Evolutionary conservation across 2,329 filamentous ascomycete genomes (phyloP).

Genomic region (Aureobasidium melanogenum): DNA sequence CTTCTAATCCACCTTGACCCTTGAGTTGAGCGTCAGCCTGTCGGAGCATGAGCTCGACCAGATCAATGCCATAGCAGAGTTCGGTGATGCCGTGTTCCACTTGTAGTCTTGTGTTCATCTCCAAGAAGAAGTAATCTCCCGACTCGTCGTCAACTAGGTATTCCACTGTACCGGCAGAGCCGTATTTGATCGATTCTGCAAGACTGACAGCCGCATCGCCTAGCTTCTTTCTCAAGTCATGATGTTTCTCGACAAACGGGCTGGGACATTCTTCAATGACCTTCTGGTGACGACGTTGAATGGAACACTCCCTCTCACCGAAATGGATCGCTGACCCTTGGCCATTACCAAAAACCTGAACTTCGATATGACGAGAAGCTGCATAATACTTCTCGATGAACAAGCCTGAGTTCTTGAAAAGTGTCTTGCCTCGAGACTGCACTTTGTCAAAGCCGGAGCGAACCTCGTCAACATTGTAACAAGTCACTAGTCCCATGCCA

Average conservation of each 20-base stretch:
- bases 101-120: slow-evolving; percentile 52
- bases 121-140: slow-evolving; percentile 63
- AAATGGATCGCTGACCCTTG: slow-evolving; percentile 72
- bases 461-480: slow-evolving; percentile 60
- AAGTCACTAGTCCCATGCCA: slow-evolving; percentile 77
- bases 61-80: slow-evolving; percentile 45
- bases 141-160: slow-evolving; percentile 81
- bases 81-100: slow-evolving; percentile 53
- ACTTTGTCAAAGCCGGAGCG: slow-evolving; percentile 50
- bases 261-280: slow-evolving; percentile 84
- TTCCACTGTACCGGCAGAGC: slow-evolving; percentile 83
- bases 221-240: slow-evolving; percentile 52
- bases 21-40: slow-evolving; percentile 44
- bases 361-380: slow-evolving; percentile 74
- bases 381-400: slow-evolving; percentile 78
- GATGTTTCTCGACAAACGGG: slow-evolving; percentile 48
- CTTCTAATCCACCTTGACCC: slow-evolving; percentile 38
- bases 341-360: slow-evolving; percentile 82
- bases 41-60: slow-evolving; percentile 48
- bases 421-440: slow-evolving; percentile 63
- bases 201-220: slow-evolving; percentile 61
- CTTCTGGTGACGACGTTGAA: slow-evolving; percentile 83
- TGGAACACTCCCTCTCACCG: slow-evolving; percentile 79
- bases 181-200: slow-evolving; percentile 53
- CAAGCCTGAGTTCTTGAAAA: slow-evolving; percentile 78